phyloP scores from a whole-genome alignment of 73 alveolate genomes.

The Symbiodinium pilosum region DNA sequence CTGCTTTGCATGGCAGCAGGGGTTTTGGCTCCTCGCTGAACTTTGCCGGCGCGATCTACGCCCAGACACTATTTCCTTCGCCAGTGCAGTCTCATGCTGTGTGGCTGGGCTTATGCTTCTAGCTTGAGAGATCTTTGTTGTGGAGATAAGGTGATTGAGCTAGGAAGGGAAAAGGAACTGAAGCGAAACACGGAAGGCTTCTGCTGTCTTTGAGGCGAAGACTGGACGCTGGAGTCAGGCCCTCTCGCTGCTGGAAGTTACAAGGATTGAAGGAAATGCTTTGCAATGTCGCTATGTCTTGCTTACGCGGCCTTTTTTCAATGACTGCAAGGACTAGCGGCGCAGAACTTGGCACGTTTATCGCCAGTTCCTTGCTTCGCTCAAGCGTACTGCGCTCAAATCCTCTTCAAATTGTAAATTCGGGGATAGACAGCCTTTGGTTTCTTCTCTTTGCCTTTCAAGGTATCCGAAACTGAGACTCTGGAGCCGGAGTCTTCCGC shows the following conservation, averaged over 20 bases:
- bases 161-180: too few relatives aligned
- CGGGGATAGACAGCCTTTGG: too few relatives aligned
- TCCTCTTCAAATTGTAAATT: neutral
- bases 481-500: neutral
- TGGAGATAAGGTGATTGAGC: too few relatives aligned
- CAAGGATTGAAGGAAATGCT: neutral
- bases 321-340: neutral
- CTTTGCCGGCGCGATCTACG: neutral
- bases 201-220: neutral
- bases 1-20: neutral
- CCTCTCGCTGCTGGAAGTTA: neutral
- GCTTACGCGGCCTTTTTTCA: too few relatives aligned
- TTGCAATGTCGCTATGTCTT: neutral
- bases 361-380: neutral
- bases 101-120: neutral
- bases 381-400: neutral
- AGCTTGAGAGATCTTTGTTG: too few relatives aligned
- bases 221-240: conserved; percentile 10
- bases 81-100: neutral
- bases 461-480: neutral
- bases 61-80: neutral
- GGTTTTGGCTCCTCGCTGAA: neutral
- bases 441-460: neutral
- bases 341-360: neutral
- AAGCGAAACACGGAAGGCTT: neutral